phyloP scores from a whole-genome alignment of 2,329 filamentous ascomycete species.

The Alternaria incomplexa region DNA sequence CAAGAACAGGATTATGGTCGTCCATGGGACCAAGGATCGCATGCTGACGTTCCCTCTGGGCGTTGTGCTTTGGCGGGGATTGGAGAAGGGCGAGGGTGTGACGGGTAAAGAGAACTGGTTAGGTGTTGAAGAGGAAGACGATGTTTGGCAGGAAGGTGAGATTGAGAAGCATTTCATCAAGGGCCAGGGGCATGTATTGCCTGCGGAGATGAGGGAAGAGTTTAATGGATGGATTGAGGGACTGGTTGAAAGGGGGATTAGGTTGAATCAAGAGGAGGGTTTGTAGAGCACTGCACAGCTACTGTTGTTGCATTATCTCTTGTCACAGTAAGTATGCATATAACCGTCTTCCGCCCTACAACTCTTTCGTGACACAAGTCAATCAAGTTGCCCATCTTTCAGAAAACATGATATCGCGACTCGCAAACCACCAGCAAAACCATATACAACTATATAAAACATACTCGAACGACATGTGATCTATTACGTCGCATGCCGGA shows the following conservation, averaged over 20 bases:
- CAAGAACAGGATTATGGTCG: slow-evolving; percentile 73
- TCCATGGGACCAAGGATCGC: slow-evolving; percentile 77
- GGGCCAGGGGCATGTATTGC: slow-evolving; percentile 75
- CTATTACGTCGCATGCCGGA: background rate
- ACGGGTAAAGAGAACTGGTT: slow-evolving; percentile 44
- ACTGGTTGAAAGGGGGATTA: slow-evolving; percentile 60
- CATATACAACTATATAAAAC: background rate
- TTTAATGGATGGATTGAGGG: slow-evolving; percentile 69
- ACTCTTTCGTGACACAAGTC: fast-evolving
- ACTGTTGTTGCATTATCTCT: background rate
- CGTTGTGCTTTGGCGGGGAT: slow-evolving; percentile 67
- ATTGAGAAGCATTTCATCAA: slow-evolving; percentile 67
- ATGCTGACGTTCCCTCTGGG: slow-evolving; percentile 80
- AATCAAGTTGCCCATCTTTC: background rate
- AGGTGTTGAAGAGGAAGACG: slow-evolving; percentile 42
- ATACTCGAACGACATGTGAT: background rate
- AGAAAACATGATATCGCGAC: background rate
- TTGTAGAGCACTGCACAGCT: background rate
- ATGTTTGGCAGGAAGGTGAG: slow-evolving; percentile 49
- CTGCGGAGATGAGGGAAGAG: slow-evolving; percentile 73
- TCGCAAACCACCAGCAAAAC: background rate
- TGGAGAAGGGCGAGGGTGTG: slow-evolving; percentile 62
- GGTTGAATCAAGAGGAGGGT: slow-evolving; percentile 46
- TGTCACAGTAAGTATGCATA: background rate
- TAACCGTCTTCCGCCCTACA: background rate